Conservation (phyloP, 441 rosid species). For the Melastoma candidum region DNA sequence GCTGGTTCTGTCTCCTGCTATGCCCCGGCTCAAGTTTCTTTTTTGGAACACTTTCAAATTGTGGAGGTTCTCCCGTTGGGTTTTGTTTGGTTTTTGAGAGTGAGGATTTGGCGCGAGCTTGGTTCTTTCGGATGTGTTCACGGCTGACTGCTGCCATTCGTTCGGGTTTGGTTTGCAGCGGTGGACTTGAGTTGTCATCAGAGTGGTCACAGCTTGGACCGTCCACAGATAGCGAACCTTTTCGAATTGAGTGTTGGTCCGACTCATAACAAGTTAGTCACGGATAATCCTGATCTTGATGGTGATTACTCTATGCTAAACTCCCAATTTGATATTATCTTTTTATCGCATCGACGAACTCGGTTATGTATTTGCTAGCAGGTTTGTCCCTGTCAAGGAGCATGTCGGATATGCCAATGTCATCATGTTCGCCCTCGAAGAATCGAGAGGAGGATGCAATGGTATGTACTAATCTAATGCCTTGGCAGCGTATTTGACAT, state of each 20-base stretch:
- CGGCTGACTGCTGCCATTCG: too few species aligned
- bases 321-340: background rate
- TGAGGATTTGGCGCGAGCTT: too few species aligned
- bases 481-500: too few species aligned
- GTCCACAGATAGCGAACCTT: constrained; percentile 59
- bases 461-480: constrained; percentile 59
- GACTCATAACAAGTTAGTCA: constrained; percentile 45
- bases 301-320: constrained; percentile 29
- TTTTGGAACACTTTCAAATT: too few species aligned
- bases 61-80: too few species aligned
- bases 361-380: too few species aligned
- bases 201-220: constrained; percentile 40
- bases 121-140: too few species aligned
- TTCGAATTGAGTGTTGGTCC: constrained; percentile 55
- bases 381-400: constrained; percentile 35
- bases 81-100: too few species aligned
- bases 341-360: too few species aligned
- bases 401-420: constrained; percentile 52
- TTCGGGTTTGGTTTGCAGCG: constrained; percentile 23
- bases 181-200: constrained; percentile 43
- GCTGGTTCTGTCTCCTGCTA: too few species aligned
- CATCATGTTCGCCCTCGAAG: constrained; percentile 35
- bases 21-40: too few species aligned
- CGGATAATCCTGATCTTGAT: constrained; percentile 52
- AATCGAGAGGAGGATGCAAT: constrained; percentile 51